A percentile compares a stretch with the other conserved stretches of the same genome.
These are phyloP conservation scores for Paspalum notatum DNA, from an alignment of 176 grass and related monocot species.

Conservation along the genomic window DNA sequence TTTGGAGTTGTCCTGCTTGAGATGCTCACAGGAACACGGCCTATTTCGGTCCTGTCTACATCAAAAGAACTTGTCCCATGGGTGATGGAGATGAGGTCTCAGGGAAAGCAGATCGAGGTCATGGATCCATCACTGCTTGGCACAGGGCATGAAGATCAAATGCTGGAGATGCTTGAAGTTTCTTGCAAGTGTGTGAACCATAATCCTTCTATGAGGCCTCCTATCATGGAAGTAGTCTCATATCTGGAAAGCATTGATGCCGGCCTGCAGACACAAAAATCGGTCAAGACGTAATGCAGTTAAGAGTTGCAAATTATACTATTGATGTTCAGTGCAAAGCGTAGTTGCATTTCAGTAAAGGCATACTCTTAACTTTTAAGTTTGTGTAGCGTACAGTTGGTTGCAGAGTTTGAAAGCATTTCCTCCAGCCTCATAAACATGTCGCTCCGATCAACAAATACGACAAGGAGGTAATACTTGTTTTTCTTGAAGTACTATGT, in stretches of 20 bases:
- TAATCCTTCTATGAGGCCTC: slow-evolving; percentile 45
- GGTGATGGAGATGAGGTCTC: slow-evolving; percentile 49
- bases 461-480: too few species aligned
- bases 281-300: not conserved
- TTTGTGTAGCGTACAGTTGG: too few species aligned
- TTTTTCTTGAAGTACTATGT: too few species aligned
- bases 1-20: too few species aligned
- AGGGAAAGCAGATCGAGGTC: slow-evolving; percentile 46
- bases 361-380: too few species aligned
- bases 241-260: slow-evolving; percentile 33
- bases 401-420: too few species aligned
- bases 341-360: not conserved
- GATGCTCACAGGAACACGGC: too few species aligned
- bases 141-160: slow-evolving; percentile 50
- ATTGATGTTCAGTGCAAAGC: not conserved
- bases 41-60: slow-evolving; percentile 47
- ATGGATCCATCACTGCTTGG: slow-evolving; percentile 47
- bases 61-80: slow-evolving; percentile 58
- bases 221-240: slow-evolving; percentile 44
- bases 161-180: slow-evolving; percentile 59
- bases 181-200: slow-evolving; percentile 54
- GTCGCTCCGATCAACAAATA: too few species aligned
- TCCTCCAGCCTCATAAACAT: too few species aligned
- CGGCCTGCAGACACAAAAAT: slow-evolving; percentile 5
- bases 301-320: not conserved